Evolutionary conservation across 164 flowering plant species (phyloP), one percentile per base, ranked within the genome.

Genomic region (Umbilicus rupestris): DNA sequence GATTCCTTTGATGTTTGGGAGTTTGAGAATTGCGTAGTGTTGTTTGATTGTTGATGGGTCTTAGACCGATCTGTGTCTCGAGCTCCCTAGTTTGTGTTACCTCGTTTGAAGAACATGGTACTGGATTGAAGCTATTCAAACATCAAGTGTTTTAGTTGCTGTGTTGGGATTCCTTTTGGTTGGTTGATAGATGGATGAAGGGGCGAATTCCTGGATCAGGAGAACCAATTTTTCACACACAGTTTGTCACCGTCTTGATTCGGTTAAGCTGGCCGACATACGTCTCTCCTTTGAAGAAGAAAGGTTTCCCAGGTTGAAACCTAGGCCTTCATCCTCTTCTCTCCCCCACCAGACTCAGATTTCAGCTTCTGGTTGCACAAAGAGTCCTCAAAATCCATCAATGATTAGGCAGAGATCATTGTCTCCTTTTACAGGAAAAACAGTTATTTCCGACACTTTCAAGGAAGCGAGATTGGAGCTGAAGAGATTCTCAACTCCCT

Each of bases 401-500:
- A 15, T 62, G 1, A 78, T 12, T 57, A 84, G 78, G 70, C 85
- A 74, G 63, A 84, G 97, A 76, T 80, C 96, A 12, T 28, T 74
- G 29, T 89, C 97, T 22, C 98, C 97, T 26, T 60, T 66, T 5
- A 86, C 89, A 0, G 59, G 76, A 62, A 62, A 20, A 57, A 81
- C 78, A 4, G 16, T 31, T 8, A 81, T 91, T 46, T 73, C 96
- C 0, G 93, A 85, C 7, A 65, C 80, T 19, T 94, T 94, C 64
- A 82, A 77, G 80, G 97, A 94, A 73, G 98, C 98, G 5, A 52
- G 78, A 66, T 78, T 76, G 22, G 80, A 76, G 2, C 59, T 59
- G 62, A 84, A 79, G 83, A 74, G 97, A 63, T 90, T 79, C 66
- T 80, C 90, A n/a, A 87, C 92, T 50, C 98, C 97, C 24, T 7